Evolutionary conservation across 202 grass and related monocot genomes (phyloP).

Genomic region (Elaeis oleifera): DNA sequence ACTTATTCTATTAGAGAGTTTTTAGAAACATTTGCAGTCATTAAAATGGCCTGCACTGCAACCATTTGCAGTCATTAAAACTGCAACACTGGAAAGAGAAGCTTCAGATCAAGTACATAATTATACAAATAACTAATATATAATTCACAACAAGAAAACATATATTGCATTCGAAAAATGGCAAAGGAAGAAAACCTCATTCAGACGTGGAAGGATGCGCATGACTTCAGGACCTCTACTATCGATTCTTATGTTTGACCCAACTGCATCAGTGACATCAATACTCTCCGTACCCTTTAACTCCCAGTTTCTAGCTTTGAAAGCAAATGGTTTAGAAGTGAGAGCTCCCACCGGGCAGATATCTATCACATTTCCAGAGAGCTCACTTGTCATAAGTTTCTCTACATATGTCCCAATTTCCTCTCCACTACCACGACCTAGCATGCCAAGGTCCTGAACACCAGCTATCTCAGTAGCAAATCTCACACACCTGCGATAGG

Average conservation of each 20-base stretch:
- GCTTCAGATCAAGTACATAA: no score
- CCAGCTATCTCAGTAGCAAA: constrained; percentile 94
- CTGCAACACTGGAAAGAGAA: no score
- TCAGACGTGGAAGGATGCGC: constrained; percentile 83
- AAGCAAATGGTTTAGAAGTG: constrained; percentile 97
- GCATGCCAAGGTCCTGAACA: constrained; percentile 91
- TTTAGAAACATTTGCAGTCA: no score
- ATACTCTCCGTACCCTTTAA: constrained; percentile 88
- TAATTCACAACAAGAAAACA: no score
- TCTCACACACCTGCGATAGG: constrained; percentile 61
- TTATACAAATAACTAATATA: no score
- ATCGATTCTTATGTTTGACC: constrained; percentile 91
- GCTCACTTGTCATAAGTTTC: constrained; percentile 93
- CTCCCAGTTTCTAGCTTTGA: constrained; percentile 99
- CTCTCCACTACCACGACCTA: constrained; percentile 96
- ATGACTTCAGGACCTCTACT: constrained; percentile 98
- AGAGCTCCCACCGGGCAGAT: constrained; percentile 98
- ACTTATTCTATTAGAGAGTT: no score
- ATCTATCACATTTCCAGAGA: constrained; percentile 99
- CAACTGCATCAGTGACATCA: constrained; percentile 96
- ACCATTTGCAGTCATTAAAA: no score
- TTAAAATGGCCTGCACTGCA: no score
- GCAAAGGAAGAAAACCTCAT: constrained; percentile 55
- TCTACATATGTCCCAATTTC: constrained; percentile 99
- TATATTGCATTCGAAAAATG: no score